Evolutionary conservation across 208 protist genomes (phyloP), one percentile per base, ranked within the genome.

Genomic region (Trypanosomatidae sp.): DNA sequence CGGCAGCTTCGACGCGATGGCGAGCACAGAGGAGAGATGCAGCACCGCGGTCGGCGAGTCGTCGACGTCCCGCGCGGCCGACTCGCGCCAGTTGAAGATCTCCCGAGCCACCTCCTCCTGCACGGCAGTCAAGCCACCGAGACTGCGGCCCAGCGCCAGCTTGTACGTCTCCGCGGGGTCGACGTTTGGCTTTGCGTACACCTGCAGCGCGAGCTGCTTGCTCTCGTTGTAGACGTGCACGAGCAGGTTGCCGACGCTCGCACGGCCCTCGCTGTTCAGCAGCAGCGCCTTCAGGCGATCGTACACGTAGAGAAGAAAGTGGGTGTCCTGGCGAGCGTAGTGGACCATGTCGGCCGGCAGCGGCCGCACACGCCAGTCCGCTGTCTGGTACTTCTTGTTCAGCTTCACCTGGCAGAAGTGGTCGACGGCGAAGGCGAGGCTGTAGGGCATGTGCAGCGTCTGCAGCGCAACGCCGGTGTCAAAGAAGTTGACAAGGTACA

Each of bases 401-500:
- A 97, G 81, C 50, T 92, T 90, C 41, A 99, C 88, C 41, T 95
- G 86, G 79, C 91, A 99, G 72, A 97, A 98, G 81, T 95, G 87
- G 62, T 98, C 90, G 1, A 99, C 85, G 1, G 99, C 90, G 69
- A 98, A 98, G 43, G 97, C 95, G 8, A 99, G 86, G 41, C 95
- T 93, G 75, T 93, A 84, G 0, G 87, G 89, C 67, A 95, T 97
- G 67, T 97, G 91, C 6, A 99, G 85, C 30, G 94, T 87, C 66
- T 98, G 90, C n/a, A 97, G 81, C 0, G 98, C 98, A 65, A 99
- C 92, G 15, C 98, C 97, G 0, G 98, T 99, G 86, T 99, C 98
- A 75, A 99, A 99, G 75, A 99, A 91, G 81, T 99, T 99, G 41
- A 99, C 94, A 59, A 99, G 52, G 80, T 99, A 99, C 10, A 99